phyloP scores from a whole-genome alignment of 164 flowering plant species.

The Kingdonia uniflora region DNA sequence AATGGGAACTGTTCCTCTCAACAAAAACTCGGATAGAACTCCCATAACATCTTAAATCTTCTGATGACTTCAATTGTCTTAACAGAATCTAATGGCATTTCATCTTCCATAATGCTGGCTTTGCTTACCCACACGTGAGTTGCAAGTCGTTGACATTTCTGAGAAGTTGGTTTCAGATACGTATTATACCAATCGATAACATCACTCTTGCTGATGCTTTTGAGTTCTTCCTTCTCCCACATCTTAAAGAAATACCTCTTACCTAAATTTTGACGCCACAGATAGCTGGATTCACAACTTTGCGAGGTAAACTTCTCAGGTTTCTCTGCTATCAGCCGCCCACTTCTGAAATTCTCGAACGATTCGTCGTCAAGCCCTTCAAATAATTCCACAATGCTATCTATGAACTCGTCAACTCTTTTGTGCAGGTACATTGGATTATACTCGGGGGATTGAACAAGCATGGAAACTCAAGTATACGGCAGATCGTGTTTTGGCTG shows the following conservation, averaged over 20 bases:
- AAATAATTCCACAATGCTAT: conserved; percentile 56
- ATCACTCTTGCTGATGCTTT: conserved; percentile 51
- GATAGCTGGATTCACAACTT: conserved; percentile 48
- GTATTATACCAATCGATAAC: conserved; percentile 59
- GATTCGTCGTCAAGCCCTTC: conserved; percentile 60
- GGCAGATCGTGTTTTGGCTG: conserved; percentile 73
- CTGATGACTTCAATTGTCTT: conserved; percentile 38
- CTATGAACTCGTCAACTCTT: conserved; percentile 69
- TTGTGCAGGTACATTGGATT: conserved; percentile 63
- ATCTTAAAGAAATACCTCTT: conserved; percentile 82
- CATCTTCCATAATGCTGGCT: conserved; percentile 36
- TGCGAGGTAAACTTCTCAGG: conserved; percentile 89
- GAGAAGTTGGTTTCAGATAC: conserved; percentile 49
- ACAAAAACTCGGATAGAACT: conserved; percentile 63
- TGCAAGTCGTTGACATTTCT: conserved; percentile 59
- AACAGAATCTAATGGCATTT: conserved; percentile 19
- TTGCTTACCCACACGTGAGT: conserved; percentile 85
- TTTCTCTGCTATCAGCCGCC: conserved; percentile 60
- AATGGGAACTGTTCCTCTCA: too few relatives aligned
- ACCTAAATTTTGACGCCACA: conserved; percentile 73
- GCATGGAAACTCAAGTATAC: conserved; percentile 78
- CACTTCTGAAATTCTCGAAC: conserved; percentile 64
- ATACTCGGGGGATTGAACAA: conserved; percentile 83
- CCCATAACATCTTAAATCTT: conserved; percentile 43
- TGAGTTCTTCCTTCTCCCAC: conserved; percentile 56